Percentiles rank a stretch among this genome's conserved stretches.
These are phyloP conservation scores for Blastobotrys raffinosifermentans DNA, from an alignment of 1,139 yeast species.

Conservation along the genomic window DNA sequence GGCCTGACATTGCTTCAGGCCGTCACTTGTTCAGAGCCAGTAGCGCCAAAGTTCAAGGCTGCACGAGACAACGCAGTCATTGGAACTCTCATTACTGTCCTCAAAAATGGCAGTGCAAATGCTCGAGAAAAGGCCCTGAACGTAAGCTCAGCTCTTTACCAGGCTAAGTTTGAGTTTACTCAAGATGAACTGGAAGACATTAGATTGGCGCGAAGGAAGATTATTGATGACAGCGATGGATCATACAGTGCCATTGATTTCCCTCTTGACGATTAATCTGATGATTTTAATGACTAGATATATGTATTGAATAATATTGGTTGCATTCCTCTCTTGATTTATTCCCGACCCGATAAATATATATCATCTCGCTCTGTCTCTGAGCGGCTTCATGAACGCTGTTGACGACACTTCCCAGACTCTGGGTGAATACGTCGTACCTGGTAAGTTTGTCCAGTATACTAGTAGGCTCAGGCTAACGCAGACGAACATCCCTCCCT, in stretches of 20 bases:
- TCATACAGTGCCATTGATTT: conserved; percentile 17
- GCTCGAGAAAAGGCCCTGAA: conserved; percentile 58
- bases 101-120: conserved; percentile 40
- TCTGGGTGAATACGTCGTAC: conserved; percentile 19
- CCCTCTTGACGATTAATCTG: conserved; percentile 12
- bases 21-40: conserved; percentile 48
- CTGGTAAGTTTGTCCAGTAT: conserved; percentile 2
- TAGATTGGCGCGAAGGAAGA: conserved; percentile 34
- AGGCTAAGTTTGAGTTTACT: conserved; percentile 44
- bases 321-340: no score
- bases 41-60: conserved; percentile 35
- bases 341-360: no score
- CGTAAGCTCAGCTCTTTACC: conserved; percentile 44
- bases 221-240: conserved; percentile 15
- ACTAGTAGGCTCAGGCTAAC: conserved; percentile 3
- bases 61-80: conserved; percentile 42
- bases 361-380: background rate
- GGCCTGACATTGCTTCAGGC: conserved; percentile 50
- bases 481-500: conserved; percentile 75
- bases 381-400: conserved; percentile 38
- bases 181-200: conserved; percentile 43
- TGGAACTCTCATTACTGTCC: conserved; percentile 36
- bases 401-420: conserved; percentile 36
- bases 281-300: conserved; percentile 1
- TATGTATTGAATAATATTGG: background rate